Base-by-base conservation (phyloP, 202 grass and related monocot genomes). In the Setaria italica region DNA sequence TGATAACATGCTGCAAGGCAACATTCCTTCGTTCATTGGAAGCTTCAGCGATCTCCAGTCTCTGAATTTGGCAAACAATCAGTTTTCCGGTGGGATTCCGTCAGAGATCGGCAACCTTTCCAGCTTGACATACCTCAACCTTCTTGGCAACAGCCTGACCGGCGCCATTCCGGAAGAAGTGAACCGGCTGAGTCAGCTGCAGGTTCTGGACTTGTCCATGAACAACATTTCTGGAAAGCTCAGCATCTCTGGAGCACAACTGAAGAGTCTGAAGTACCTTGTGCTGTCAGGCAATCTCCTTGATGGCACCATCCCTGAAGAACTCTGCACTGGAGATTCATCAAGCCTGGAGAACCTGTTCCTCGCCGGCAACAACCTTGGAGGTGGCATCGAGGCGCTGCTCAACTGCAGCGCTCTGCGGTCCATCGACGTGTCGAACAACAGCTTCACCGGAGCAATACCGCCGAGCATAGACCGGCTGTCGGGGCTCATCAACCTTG, bases 41-140 rank as follows among this genome's bases (percentile, higher is more conserved):
- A 74, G 84, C 51, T 72, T 96, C 19, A 77, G 51, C 48, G 68
- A 14, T 64, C 86, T 99, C 86, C 90, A 88, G 70, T 88, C 80
- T 53, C 91, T 99, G 19, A 96, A 88, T 67, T 72, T 99, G n/a
- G 91, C 87, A 46, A 91, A 92, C 67, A 99, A 99, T 57, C 76
- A 11, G 45, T 85, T 99, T 0, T 84, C 84, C 9, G 91, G 91
- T 15, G 49, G 4, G 35, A 91, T 96, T 73, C 93, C 93, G 17
- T 8, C 53, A 5, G 88, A 88, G 67, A 87, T 96, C 15, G 86
- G 90, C 4, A 58, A 78, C 13, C 87, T 99, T 54, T 80, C 87
- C 17, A 80, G 85, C 65, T 50, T 99, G 79, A 91, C 66, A 21
- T 90, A 95, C 84, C 93, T 99, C 49, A 92, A 94, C 72, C 86